Evolutionary conservation across 768 basidiomycete species (phyloP), one percentile per base, ranked within the genome.

Genomic region (Saitozyma sp.): DNA sequence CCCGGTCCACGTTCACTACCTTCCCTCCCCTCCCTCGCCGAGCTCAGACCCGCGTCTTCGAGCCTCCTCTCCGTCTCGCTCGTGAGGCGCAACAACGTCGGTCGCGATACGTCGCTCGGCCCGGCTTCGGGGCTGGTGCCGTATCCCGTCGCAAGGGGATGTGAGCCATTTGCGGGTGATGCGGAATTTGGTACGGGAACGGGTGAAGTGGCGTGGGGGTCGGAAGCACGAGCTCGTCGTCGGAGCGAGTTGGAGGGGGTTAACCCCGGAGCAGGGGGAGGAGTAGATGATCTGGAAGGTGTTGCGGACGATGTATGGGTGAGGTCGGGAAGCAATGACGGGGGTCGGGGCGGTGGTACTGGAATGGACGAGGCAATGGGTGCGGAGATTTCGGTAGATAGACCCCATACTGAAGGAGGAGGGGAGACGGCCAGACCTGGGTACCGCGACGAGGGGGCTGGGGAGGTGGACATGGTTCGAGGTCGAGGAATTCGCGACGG

Each of bases 21-120:
- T 50, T 68, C 59, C n/a, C 71, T 69, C 17, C 70, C 68, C 41
- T 68, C 75, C 5, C 71, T 74, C 20, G 75, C 11, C 20, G 16
- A 11, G 51, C 17, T 17, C 17, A 11, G 20, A 16, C 51, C 51
- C 11, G 51, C 51, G 8, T 52, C 51, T 8, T 52, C 51, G 17
- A 52, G 38, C 20, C 51, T 14, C 20, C 19, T 42, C 51, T 79
- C 76, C 10, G 70, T 68, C 55, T 74, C 78, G 38, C 62, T 71
- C 29, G 76, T 77, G 56, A 76, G 20, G 9, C 76, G 53, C 46
- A 59, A 66, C n/a, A 76, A 49, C 6, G 63, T 63, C n/a, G 75
- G 75, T 29, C 75, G 60, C 9, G 61, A 61, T 9, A 68, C 54
- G 59, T 65, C 67, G n/a, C n/a, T 17, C n/a, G 45, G 45, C 45